phyloP scores from a whole-genome alignment of 2,329 filamentous ascomycete genomes.

The Lachnellula occidentalis region DNA sequence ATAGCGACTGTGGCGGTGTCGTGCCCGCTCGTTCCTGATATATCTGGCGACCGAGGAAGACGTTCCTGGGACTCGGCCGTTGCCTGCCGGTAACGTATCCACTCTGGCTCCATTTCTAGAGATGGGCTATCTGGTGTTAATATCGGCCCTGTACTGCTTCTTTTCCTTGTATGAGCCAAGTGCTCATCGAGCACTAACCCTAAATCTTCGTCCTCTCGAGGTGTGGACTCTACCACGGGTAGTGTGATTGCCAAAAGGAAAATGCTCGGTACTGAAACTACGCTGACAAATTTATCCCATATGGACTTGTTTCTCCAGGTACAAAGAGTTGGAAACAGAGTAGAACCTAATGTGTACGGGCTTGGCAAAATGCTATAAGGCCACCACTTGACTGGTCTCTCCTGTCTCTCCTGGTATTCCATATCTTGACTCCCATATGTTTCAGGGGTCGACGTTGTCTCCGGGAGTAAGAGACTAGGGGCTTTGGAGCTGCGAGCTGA shows the following conservation, averaged over 20 bases:
- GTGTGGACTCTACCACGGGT: slow-evolving; percentile 76
- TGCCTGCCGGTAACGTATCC: slow-evolving; percentile 52
- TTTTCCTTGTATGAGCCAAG: slow-evolving; percentile 19
- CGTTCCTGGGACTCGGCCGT: slow-evolving; percentile 31
- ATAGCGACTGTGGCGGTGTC: slow-evolving; percentile 32
- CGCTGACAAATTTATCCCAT: slow-evolving; percentile 77
- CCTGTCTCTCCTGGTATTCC: slow-evolving; percentile 27
- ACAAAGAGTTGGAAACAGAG: slow-evolving; percentile 81
- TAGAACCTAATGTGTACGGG: slow-evolving; percentile 64
- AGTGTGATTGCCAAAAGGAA: slow-evolving; percentile 85
- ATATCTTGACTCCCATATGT: slow-evolving; percentile 21
- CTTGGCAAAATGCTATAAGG: slow-evolving; percentile 68
- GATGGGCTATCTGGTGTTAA: slow-evolving; percentile 25
- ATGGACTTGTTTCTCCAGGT: slow-evolving; percentile 76
- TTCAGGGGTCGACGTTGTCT: slow-evolving; percentile 19
- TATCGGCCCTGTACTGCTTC: slow-evolving; percentile 17
- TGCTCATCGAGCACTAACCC: slow-evolving; percentile 11
- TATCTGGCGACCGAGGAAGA: slow-evolving; percentile 11
- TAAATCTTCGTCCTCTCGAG: slow-evolving; percentile 42
- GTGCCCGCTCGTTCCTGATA: slow-evolving; percentile 27
- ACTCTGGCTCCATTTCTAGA: slow-evolving; percentile 44
- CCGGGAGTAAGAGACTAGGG: slow-evolving; percentile 28
- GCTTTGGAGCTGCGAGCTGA: slow-evolving; percentile 24
- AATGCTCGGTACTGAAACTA: slow-evolving; percentile 83
- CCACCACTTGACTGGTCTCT: slow-evolving; percentile 65